These are phyloP conservation scores for Discostella pseudostelligera DNA, from an alignment of 108 stramenopile species.

Conservation along the genomic window DNA sequence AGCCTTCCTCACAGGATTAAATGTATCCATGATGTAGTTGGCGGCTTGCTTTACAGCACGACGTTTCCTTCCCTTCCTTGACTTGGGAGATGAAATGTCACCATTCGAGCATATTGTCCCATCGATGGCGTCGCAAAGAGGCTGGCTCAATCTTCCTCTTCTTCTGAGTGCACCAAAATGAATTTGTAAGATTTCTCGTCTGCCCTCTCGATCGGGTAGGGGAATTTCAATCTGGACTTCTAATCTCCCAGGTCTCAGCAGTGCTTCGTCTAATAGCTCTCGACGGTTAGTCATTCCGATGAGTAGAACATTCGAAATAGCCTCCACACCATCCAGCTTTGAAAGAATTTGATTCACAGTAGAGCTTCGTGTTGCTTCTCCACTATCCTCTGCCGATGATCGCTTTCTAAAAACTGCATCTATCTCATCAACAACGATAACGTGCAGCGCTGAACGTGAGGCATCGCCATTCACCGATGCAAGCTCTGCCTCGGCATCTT, in stretches of 20 bases:
- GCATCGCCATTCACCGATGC: conserved; percentile 69
- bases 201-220: conserved; percentile 54
- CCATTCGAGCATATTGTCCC: conserved; percentile 20
- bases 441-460: conserved; percentile 77
- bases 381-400: conserved; percentile 66
- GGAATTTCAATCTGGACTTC: conserved; percentile 89
- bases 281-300: conserved; percentile 96
- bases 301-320: conserved; percentile 82
- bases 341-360: conserved; percentile 82
- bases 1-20: conserved; percentile 9
- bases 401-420: conserved; percentile 91
- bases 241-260: conserved; percentile 90
- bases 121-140: conserved; percentile 66
- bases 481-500: conserved; percentile 91
- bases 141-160: conserved; percentile 60
- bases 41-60: conserved; percentile 30
- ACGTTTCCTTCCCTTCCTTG: conserved; percentile 21
- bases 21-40: conserved; percentile 26
- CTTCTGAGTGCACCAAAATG: conserved; percentile 64
- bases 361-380: conserved; percentile 77
- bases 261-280: conserved; percentile 89
- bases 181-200: conserved; percentile 73
- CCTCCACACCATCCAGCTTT: conserved; percentile 79
- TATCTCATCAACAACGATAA: conserved; percentile 97
- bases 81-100: not conserved